Evolutionary conservation across 177 flowering plant species (phyloP), one percentile per base, ranked within the genome.

Genomic region (Telopea speciosissima): DNA sequence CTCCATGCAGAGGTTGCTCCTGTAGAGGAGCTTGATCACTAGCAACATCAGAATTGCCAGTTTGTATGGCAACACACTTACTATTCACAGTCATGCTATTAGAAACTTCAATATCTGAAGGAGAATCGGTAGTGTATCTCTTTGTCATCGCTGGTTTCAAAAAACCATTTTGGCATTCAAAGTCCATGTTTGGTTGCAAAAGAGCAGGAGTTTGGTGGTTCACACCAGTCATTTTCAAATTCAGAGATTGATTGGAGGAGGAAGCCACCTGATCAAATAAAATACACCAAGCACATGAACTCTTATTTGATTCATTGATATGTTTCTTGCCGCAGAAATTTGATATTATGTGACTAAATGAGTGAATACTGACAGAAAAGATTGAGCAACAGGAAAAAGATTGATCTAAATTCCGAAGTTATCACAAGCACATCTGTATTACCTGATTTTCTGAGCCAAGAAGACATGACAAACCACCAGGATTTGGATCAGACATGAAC

Each of bases 381-480:
- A 49, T 49, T 49, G 8, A 16, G 54, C 54, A 49, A 49, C 54
- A 49, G 54, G 54, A 49, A 49, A 49, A 12, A 49, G 54, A 4
- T 12, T 12, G 19, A 49, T 49, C 54, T 49, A 49, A 49, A 49
- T 36, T 36, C 40, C 6, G 9, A 36, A 36, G 40, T 36, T 36
- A 36, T 36, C 40, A 36, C 40, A 36, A 36, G 40, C 40, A 36
- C 40, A 36, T 36, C 5, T 36, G 40, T 36, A 36, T 36, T 79
- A 86, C 91, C 87, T 79, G 79, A 75, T 75, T 76, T 62, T 73
- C 81, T 13, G 60, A 58, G 45, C 44, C 62, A 58, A 79, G 56
- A 63, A 62, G 73, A 31, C 69, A 65, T 56, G 79, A 78, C 67
- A 79, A 63, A 44, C 75, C 66, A 67, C 52, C 65, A 33, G 72